Conservation (phyloP, 345 rosid genomes). For the Populus deltoides region DNA sequence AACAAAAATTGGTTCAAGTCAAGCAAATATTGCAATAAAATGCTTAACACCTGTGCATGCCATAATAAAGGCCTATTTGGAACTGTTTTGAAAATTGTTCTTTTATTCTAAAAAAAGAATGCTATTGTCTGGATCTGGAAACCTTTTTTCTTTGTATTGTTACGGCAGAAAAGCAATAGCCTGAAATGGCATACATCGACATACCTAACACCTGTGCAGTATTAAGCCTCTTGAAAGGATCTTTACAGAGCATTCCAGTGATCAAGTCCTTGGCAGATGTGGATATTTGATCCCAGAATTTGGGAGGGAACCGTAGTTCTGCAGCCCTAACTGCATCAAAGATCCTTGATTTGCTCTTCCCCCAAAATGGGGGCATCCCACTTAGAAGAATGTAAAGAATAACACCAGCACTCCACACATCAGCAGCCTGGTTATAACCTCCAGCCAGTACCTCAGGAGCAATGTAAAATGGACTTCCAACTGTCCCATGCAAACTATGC, state of each 20-base stretch:
- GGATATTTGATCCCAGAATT: constrained; percentile 67
- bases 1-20: neutral
- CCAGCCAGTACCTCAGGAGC: constrained; percentile 73
- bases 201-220: constrained; percentile 66
- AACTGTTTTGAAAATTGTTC: neutral
- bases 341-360: constrained; percentile 75
- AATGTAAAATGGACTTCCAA: constrained; percentile 72
- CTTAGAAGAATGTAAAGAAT: constrained; percentile 63
- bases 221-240: constrained; percentile 65
- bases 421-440: constrained; percentile 70
- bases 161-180: too few relatives aligned
- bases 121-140: neutral
- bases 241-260: constrained; percentile 64
- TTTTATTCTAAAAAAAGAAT: neutral
- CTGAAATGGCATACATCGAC: neutral
- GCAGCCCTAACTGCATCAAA: constrained; percentile 84
- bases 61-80: neutral
- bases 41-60: neutral
- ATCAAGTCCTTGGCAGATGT: constrained; percentile 61
- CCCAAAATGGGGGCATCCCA: constrained; percentile 76
- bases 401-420: constrained; percentile 82
- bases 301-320: constrained; percentile 59
- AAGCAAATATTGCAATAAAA: neutral
- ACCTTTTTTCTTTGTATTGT: neutral
- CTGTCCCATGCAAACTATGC: constrained; percentile 54